Evolutionary conservation across 345 rosid genomes (phyloP).

Genomic region (Moricandia moricandioides): DNA sequence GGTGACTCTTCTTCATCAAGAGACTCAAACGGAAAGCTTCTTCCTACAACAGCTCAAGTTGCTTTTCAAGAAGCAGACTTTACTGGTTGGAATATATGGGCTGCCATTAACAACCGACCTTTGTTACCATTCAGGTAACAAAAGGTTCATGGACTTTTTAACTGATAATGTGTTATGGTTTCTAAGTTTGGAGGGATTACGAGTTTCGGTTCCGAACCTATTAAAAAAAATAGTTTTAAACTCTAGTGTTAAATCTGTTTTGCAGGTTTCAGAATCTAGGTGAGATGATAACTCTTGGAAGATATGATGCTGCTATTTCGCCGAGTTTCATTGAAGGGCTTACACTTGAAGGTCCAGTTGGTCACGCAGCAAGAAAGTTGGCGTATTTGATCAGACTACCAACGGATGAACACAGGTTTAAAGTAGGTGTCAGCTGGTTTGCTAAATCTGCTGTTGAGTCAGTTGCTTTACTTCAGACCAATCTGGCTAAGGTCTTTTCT

Average conservation of each 20-base stretch:
- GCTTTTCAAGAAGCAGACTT: constrained; percentile 98
- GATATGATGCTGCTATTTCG: constrained; percentile 78
- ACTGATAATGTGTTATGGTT: too few relatives aligned
- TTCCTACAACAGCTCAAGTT: constrained; percentile 97
- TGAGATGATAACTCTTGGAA: constrained; percentile 94
- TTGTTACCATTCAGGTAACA: constrained; percentile 81
- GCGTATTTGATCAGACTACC: constrained; percentile 86
- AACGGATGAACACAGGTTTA: constrained; percentile 84
- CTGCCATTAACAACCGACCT: constrained; percentile 85
- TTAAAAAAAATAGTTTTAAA: too few relatives aligned
- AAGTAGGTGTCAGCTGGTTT: constrained; percentile 92
- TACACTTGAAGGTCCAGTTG: constrained; percentile 84
- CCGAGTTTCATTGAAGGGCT: constrained; percentile 89
- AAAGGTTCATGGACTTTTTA: background rate
- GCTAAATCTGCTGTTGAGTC: constrained; percentile 74
- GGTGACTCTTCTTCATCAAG: constrained; percentile 87
- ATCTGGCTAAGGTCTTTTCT: constrained; percentile 59
- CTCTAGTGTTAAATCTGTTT: background rate
- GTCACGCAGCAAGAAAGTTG: constrained; percentile 82
- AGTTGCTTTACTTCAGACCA: constrained; percentile 68
- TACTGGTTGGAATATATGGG: constrained; percentile 98
- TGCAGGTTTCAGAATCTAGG: constrained; percentile 88
- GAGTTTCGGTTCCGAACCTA: too few relatives aligned
- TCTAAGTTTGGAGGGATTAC: too few relatives aligned
- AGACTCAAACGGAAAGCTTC: constrained; percentile 72